Evolutionary conservation across 208 protist genomes (phyloP), one percentile per base, ranked within the genome.

Genomic region (Leishmania tarentolae): DNA sequence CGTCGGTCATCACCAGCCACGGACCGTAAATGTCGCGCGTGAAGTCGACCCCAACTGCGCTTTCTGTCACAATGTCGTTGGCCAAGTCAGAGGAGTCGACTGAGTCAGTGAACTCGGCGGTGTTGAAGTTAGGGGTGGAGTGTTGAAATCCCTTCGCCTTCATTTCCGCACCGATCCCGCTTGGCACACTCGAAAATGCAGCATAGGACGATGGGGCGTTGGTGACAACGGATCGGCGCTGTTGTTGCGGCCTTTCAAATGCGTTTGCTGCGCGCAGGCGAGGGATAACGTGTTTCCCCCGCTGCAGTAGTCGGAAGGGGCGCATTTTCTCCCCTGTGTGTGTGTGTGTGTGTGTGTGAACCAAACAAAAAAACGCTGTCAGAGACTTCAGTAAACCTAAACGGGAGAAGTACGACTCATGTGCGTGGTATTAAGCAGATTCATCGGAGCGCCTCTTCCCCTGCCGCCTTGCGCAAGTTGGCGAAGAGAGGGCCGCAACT

Each of bases 1-100:
- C 93, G 19, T 96, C 92, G 31, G 94, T 94, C 87, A 98, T 94
- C 44, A 96, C 88, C 8, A 98, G 87, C 93, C 94, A 98, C 66
- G 93, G 93, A 52, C 94, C 94, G 80, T 96, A 89, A 35, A 98
- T 83, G 76, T 98, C 91, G 11, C 81, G 80, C 52, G 82, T 78
- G 80, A 93, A 91, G 84, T 93, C 80, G 19, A 96, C 84, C 8
- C 79, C 81, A 6, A 85, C 83, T 5, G 93, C 92, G n/a, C 83
- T 85, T 40, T 75, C 81, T 24, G 94, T 94, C 15, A 89, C 83
- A 40, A 97, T 84, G 78, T 95, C 94, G 3, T 83, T 75, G 7
- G 86, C 81, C 31, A 92, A 47, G 21, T 87, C 81, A 47, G 52
- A 59, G 0, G 79, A 42, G n/a, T 90, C 81, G 3, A 61, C 46